phyloP scores from a whole-genome alignment of 768 basidiomycete genomes.

The Sporobolomyces phaffii region DNA sequence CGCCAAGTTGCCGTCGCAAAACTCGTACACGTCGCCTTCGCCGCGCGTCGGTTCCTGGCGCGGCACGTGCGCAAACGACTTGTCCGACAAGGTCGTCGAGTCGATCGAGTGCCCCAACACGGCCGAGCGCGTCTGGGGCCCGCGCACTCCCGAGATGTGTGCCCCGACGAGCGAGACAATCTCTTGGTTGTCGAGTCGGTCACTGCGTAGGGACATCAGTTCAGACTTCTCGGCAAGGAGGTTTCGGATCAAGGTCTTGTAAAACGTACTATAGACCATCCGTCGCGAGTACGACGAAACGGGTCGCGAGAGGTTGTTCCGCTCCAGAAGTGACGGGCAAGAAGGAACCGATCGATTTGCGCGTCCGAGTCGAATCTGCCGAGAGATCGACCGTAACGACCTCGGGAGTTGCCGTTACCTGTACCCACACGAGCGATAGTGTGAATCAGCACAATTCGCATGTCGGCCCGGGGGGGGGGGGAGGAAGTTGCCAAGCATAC shows the following conservation, averaged over 20 bases:
- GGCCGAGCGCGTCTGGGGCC: constrained; percentile 38
- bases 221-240: no score
- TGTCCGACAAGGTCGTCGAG: constrained; percentile 55
- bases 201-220: constrained; percentile 43
- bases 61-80: constrained; percentile 47
- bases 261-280: constrained; percentile 59
- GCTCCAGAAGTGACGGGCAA: constrained; percentile 24
- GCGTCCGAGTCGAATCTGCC: constrained; percentile 19
- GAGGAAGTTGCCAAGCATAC: constrained; percentile 47
- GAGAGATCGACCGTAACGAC: constrained; percentile 62
- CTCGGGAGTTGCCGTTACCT: constrained; percentile 58
- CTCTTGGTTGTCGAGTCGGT: constrained; percentile 64
- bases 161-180: constrained; percentile 81
- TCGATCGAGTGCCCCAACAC: constrained; percentile 30
- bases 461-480: background rate
- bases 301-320: constrained; percentile 46
- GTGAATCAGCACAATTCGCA: no score
- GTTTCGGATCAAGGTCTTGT: no score
- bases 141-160: constrained; percentile 61
- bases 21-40: constrained; percentile 46
- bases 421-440: background rate
- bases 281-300: constrained; percentile 83
- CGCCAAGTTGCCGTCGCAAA: constrained; percentile 69
- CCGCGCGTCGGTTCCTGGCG: constrained; percentile 46
- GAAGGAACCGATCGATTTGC: constrained; percentile 39